Percentiles rank a stretch among this genome's conserved stretches.
Evolutionary conservation across 2,329 filamentous ascomycete genomes (phyloP).

Genomic region (Aspergillus persii): DNA sequence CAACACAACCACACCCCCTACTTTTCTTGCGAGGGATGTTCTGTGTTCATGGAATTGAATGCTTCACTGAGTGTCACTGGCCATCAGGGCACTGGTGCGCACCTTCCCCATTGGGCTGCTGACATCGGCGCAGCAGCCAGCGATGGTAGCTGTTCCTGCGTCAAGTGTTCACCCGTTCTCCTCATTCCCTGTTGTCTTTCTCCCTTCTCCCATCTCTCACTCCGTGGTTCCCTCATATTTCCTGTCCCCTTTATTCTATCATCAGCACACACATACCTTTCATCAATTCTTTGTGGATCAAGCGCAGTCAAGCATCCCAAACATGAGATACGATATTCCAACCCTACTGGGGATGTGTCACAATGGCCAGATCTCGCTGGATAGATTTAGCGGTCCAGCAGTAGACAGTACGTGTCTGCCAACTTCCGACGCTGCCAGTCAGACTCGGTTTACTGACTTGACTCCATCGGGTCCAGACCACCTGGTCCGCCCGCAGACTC

Average conservation of each 20-base stretch:
- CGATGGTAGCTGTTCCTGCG: not conserved
- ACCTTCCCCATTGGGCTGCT: constrained; percentile 11
- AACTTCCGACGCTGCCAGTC: not conserved
- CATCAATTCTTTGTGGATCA: not conserved
- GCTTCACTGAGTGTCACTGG: not conserved
- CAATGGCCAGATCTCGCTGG: constrained; percentile 25
- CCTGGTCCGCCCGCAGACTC: constrained; percentile 20
- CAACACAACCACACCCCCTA: too few species aligned
- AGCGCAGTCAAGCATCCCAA: not conserved
- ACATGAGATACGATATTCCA: constrained; percentile 37
- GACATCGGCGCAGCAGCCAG: not conserved
- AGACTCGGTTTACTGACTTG: not conserved
- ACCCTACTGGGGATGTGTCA: constrained; percentile 37
- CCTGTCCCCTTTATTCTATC: constrained; percentile 5
- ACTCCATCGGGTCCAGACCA: constrained; percentile 19
- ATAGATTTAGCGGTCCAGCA: constrained; percentile 27
- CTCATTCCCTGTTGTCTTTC: not conserved
- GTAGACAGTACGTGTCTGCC: constrained; percentile 28
- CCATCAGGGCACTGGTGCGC: constrained; percentile 1
- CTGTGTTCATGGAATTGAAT: too few species aligned
- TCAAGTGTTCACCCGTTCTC: constrained; percentile 4
- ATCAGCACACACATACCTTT: not conserved
- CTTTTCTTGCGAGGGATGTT: too few species aligned
- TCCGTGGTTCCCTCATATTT: not conserved
- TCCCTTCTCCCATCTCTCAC: not conserved